Conservation (phyloP, 2,329 filamentous ascomycete genomes). For the Calonectria naviculata region DNA sequence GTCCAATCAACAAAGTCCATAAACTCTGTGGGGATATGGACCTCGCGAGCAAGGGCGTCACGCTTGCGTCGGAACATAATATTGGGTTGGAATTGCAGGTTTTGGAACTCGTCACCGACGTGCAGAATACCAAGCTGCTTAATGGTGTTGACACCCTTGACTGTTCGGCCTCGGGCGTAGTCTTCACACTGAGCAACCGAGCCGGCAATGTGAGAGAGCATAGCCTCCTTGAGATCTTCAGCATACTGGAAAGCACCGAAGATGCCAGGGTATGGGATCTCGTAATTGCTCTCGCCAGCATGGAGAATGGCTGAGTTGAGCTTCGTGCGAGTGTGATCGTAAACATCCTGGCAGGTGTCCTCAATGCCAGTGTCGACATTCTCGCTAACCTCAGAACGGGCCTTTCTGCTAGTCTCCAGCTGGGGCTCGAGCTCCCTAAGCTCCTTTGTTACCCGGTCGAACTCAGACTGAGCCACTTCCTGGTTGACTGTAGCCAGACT, state of each 20-base stretch:
- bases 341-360: conserved; percentile 85
- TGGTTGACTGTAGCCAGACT: conserved; percentile 87
- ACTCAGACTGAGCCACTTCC: conserved; percentile 86
- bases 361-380: conserved; percentile 86
- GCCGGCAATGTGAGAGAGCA: conserved; percentile 87
- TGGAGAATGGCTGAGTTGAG: conserved; percentile 80
- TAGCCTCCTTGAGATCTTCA: conserved; percentile 90
- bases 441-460: conserved; percentile 84
- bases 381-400: conserved; percentile 82
- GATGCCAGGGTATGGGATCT: conserved; percentile 87
- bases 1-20: conserved; percentile 94
- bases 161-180: conserved; percentile 81
- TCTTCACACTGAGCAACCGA: conserved; percentile 87
- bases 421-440: conserved; percentile 86
- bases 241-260: conserved; percentile 91
- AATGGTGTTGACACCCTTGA: conserved; percentile 85
- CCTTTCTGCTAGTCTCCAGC: conserved; percentile 85
- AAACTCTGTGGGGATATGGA: conserved; percentile 88
- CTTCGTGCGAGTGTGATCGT: conserved; percentile 81
- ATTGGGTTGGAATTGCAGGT: conserved; percentile 88
- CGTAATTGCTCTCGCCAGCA: conserved; percentile 81
- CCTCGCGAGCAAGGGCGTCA: conserved; percentile 84
- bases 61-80: conserved; percentile 92
- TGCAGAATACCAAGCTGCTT: conserved; percentile 90
- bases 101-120: conserved; percentile 86